Evolutionary conservation across 179 eudicot genomes (phyloP), one percentile per base, ranked within the genome.

Genomic region (Silene noctiflora): DNA sequence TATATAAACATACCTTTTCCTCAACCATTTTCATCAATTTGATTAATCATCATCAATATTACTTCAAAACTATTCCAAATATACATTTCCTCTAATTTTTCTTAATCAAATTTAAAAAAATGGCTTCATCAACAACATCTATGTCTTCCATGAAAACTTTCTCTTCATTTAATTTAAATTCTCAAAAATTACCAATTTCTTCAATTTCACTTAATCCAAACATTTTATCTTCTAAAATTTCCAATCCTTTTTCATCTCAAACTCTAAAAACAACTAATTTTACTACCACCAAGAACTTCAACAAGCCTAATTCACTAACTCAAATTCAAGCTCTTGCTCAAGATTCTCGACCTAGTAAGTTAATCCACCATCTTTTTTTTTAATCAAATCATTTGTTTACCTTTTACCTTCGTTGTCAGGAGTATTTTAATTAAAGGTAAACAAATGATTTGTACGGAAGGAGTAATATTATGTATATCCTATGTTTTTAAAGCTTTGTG

Each of bases 281-380:
- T 27, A 20, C 42, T 44, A 31, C 65, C n/a, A 62, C 53, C 8
- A 81, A 61, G 56, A 25, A 35, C n/a, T 62, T 78, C 10, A 64
- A 42, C 29, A 77, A 77, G 16, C 51, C 53, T 10, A 63, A 61
- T 4, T 25, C 78, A 24, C 24, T 77, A 21, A 19, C 74, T 69
- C 67, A 33, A 16, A 10, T 42, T 35, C 53, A 56, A 4, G 39
- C 35, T 25, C 35, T 70, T 63, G n/a, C 73, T 78, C 21, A 63
- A 35, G 76, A 62, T 63, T 44, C 84, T 51, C 73, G 72, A 17
- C 78, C 81, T 31, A 46, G 84, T 81, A 74, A 77, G 84, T n/a
- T 10, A 68, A 19, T 73, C 3, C 20, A 10, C 21, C 20, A 10
- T 17, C 17, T 3, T 25, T 7, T n/a, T 27, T 21, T 8, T 76